Evolutionary conservation across 208 protist genomes (phyloP), one percentile per base, ranked within the genome.

Genomic region (Endotrypanum monterogeii): DNA sequence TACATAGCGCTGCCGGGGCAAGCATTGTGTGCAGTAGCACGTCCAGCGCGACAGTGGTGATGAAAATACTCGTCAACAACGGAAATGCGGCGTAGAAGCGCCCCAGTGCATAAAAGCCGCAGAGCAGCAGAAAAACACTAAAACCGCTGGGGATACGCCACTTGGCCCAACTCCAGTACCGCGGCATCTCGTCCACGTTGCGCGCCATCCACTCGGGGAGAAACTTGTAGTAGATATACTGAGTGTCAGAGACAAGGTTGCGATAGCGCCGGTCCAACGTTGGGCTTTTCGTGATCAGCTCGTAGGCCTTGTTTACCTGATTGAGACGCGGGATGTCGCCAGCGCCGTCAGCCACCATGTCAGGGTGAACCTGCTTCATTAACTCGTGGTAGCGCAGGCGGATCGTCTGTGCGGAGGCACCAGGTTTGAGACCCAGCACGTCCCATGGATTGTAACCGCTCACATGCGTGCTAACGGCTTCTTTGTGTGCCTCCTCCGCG

Each of bases 101-200:
- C 6, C 93, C 93, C 2, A 97, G 51, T 56, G 83, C 80, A 83
- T 94, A 97, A 71, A 80, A 93, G 66, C 73, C 81, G 63, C 82
- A 83, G 55, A 82, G 72, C 55, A 90, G 71, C 3, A 95, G 48
- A 74, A 94, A 86, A 28, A 95, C 65, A 50, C 94, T 86, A 65
- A 94, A 92, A 32, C 74, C 87, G 14, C 80, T 78, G 0, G 89
- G 88, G 1, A 83, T 91, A 16, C 91, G 83, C 91, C 93, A 97
- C 79, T 88, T 88, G 48, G 94, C 80, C 91, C 93, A 97, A 67
- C 84, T 94, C 88, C 88, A 97, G 74, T 95, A 97, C 46, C 93
- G 87, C 35, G 93, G 93, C 93, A 97, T 97, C 89, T 97, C 93
- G 61, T 97, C 93, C 61, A 97, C 88, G 71, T 97, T 97, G 55